phyloP scores from a whole-genome alignment of 768 basidiomycete genomes.

The Hydnum rufescens region DNA sequence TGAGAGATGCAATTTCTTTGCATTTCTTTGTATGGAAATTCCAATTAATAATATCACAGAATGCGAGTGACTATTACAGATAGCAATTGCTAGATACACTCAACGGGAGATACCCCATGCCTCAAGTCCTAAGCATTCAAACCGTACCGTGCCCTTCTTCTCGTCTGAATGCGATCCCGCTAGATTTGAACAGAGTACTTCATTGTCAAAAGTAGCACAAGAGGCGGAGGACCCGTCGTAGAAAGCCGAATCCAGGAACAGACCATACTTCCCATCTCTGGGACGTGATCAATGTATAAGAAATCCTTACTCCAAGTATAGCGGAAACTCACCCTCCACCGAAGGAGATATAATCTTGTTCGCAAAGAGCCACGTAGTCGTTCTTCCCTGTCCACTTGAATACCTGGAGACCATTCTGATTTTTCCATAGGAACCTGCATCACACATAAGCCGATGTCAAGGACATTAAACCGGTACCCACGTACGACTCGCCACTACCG shows the following conservation, averaged over 20 bases:
- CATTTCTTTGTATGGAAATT: no score
- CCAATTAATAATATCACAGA: no score
- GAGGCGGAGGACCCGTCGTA: conserved; percentile 65
- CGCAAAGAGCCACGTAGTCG: conserved; percentile 76
- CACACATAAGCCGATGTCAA: neutral
- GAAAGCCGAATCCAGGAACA: conserved; percentile 71
- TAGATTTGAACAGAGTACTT: conserved; percentile 40
- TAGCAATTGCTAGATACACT: conserved; percentile 5
- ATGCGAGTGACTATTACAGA: no score
- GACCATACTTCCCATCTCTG: conserved; percentile 72
- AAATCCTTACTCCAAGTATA: neutral
- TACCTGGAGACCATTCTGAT: conserved; percentile 21
- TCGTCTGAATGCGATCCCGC: no score
- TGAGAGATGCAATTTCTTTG: neutral
- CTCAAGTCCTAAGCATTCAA: conserved; percentile 83
- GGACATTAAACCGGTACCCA: neutral
- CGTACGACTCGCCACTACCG: conserved; percentile 73
- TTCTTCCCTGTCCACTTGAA: conserved; percentile 80
- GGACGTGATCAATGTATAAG: neutral
- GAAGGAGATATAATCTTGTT: conserved; percentile 61
- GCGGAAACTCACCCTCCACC: conserved; percentile 62
- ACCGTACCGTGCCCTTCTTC: conserved; percentile 33
- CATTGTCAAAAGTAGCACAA: conserved; percentile 78
- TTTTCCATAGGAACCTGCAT: conserved; percentile 56
- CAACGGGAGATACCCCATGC: conserved; percentile 52